These are phyloP conservation scores for Aurantiochytrium sp. DNA, from an alignment of 108 stramenopile species.

Conservation along the genomic window DNA sequence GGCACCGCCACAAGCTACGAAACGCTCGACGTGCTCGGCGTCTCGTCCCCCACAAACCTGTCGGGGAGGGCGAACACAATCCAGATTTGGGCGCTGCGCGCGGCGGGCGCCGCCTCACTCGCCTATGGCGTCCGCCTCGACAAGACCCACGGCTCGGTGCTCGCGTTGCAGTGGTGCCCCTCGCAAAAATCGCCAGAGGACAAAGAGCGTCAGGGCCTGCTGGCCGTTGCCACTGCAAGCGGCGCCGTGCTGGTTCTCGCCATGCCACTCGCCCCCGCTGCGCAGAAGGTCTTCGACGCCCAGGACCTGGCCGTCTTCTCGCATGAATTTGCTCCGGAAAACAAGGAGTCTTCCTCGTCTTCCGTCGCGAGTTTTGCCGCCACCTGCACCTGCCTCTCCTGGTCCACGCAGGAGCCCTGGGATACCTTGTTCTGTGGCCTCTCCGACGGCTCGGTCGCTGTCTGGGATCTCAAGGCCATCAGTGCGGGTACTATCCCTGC, in stretches of 20 bases:
- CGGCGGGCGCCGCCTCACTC: neutral
- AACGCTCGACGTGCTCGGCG: neutral
- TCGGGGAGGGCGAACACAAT: neutral
- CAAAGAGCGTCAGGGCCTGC: neutral
- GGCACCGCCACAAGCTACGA: neutral
- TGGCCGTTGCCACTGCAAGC: neutral
- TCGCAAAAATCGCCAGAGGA: neutral
- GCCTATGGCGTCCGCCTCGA: neutral
- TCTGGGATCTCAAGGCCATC: neutral
- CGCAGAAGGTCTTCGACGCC: neutral
- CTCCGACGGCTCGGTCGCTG: neutral
- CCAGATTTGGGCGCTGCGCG: neutral
- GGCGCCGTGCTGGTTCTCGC: neutral
- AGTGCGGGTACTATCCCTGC: neutral
- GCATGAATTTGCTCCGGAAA: neutral
- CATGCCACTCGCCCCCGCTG: neutral
- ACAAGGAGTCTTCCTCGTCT: no score
- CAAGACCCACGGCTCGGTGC: neutral
- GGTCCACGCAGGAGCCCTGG: neutral
- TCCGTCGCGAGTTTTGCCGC: neutral
- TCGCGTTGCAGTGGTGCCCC: neutral
- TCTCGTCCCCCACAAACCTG: no score
- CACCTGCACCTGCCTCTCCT: neutral
- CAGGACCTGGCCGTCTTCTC: neutral
- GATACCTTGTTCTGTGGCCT: neutral